Conservation (phyloP, 441 rosid genomes). For the Erodium texanum region DNA sequence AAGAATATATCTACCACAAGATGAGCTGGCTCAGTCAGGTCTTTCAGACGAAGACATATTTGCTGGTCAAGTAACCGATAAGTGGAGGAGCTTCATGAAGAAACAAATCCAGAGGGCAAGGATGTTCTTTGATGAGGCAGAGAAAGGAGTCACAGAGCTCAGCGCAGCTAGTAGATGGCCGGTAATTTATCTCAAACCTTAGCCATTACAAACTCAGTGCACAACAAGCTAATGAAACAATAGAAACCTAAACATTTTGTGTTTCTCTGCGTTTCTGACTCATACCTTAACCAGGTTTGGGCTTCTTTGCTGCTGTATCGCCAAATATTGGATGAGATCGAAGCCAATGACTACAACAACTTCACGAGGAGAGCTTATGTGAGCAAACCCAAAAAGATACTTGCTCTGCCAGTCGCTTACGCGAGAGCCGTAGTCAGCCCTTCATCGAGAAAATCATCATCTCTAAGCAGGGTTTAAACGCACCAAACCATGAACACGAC, state of each 20-base stretch:
- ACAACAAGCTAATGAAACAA: background rate
- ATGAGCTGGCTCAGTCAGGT: constrained; percentile 32
- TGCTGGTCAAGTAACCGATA: constrained; percentile 35
- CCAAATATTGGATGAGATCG: constrained; percentile 36
- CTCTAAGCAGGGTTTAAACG: background rate
- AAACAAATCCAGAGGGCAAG: constrained; percentile 40
- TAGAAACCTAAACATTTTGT: background rate
- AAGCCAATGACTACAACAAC: constrained; percentile 38
- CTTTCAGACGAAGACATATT: constrained; percentile 41
- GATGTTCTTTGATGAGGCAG: constrained; percentile 40
- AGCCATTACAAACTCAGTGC: background rate
- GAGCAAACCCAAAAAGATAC: constrained; percentile 36
- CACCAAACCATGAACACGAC: background rate
- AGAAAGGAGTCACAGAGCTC: constrained; percentile 38
- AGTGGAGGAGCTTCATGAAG: constrained; percentile 41
- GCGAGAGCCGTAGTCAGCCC: constrained; percentile 13
- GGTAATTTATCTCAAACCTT: constrained; percentile 10
- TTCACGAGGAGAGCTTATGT: constrained; percentile 37
- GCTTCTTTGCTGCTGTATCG: constrained; percentile 33
- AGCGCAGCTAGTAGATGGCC: constrained; percentile 46
- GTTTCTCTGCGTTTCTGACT: background rate
- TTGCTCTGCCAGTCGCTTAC: constrained; percentile 30
- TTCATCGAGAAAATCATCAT: background rate
- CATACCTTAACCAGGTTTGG: constrained; percentile 15
- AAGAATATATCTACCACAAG: constrained; percentile 41